Conservation (phyloP, 495 filamentous ascomycete genomes). For the Cairneyella variabilis region DNA sequence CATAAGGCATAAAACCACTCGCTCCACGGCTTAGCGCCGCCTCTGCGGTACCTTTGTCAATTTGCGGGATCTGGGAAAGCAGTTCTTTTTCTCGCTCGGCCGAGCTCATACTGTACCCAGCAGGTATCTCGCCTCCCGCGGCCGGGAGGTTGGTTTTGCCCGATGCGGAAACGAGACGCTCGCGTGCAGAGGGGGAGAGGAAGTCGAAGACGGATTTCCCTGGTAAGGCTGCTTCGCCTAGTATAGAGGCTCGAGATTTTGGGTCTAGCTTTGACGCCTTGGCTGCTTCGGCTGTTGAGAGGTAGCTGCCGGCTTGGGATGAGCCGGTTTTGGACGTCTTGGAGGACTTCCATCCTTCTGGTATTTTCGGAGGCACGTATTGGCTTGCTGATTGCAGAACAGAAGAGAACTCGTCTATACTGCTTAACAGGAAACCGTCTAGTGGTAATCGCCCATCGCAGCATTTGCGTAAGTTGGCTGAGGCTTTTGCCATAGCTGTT, state of each 20-base stretch:
- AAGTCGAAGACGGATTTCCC: constrained; percentile 96
- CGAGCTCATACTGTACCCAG: constrained; percentile 56
- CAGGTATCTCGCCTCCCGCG: constrained; percentile 69
- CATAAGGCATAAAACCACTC: constrained; percentile 78
- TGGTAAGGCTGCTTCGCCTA: constrained; percentile 79
- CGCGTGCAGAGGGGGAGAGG: constrained; percentile 75
- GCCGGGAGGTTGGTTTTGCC: constrained; percentile 74
- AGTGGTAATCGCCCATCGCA: constrained; percentile 85
- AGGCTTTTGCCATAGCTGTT: constrained; percentile 48
- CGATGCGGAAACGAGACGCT: constrained; percentile 69
- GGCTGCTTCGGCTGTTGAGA: constrained; percentile 71
- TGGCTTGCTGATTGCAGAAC: constrained; percentile 53
- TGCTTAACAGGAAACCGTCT: constrained; percentile 77
- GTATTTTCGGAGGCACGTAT: constrained; percentile 73
- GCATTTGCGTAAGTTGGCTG: constrained; percentile 66
- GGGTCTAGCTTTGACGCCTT: constrained; percentile 75
- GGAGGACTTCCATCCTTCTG: constrained; percentile 70
- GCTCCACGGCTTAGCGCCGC: constrained; percentile 72
- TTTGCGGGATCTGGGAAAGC: constrained; percentile 58
- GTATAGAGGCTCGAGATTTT: constrained; percentile 69
- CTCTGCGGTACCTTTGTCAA: constrained; percentile 70
- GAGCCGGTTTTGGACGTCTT: constrained; percentile 43
- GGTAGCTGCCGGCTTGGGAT: constrained; percentile 41
- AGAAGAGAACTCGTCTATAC: constrained; percentile 46
- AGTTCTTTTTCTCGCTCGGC: constrained; percentile 56